Conservation (phyloP, 164 flowering plant genomes). For the Kingdonia uniflora region DNA sequence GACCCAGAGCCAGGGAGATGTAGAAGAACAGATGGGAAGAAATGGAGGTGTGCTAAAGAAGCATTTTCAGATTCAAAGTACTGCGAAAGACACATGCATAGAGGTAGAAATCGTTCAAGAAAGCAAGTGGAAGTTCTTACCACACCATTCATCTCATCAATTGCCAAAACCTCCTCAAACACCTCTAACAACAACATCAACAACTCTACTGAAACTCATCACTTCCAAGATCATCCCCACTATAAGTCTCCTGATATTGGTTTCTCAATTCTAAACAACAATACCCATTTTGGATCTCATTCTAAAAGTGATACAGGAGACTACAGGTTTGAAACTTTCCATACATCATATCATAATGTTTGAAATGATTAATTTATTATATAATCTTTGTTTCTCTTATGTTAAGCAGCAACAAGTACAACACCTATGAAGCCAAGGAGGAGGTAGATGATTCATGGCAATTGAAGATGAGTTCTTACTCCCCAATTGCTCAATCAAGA, state of each 20-base stretch:
- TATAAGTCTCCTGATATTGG: too few species aligned
- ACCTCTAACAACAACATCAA: conserved; percentile 1
- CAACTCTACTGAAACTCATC: conserved; percentile 5
- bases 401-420: conserved; percentile 13
- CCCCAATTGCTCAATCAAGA: conserved; percentile 6
- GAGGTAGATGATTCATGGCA: conserved; percentile 19
- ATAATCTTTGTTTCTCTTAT: not conserved
- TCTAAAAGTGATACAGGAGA: conserved; percentile 21
- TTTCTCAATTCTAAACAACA: too few species aligned
- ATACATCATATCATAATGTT: not conserved
- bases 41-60: conserved; percentile 59
- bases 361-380: not conserved
- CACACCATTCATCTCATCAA: conserved; percentile 4
- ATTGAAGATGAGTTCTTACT: conserved; percentile 12
- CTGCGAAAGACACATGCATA: conserved; percentile 67
- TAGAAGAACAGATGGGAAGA: conserved; percentile 68
- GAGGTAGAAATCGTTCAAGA: conserved; percentile 66
- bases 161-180: not conserved
- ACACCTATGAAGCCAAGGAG: conserved; percentile 19
- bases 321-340: conserved; percentile 21
- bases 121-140: conserved; percentile 40
- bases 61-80: conserved; percentile 54
- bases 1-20: conserved; percentile 72
- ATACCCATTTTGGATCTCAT: conserved; percentile 1
- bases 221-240: too few species aligned